phyloP scores from a whole-genome alignment of 73 alveolate species.

The Paramecium biaurelia region DNA sequence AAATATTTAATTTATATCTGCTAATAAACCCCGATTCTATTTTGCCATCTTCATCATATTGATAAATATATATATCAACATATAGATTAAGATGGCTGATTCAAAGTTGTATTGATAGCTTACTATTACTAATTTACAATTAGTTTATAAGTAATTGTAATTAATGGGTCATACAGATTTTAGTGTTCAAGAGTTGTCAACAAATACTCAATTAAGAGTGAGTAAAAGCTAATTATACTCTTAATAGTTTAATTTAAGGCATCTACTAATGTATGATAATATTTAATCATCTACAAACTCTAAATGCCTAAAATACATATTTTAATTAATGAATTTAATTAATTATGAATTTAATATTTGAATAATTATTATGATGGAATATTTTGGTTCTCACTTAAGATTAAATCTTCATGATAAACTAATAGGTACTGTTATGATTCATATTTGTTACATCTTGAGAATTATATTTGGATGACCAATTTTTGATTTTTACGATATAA shows the following conservation, averaged over 20 bases:
- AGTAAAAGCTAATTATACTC: not conserved
- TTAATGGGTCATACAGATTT: not conserved
- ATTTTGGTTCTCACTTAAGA: constrained; percentile 55
- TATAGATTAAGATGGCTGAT: not conserved
- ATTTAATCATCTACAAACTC: not conserved
- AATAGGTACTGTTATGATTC: too few species aligned
- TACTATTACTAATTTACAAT: too few species aligned
- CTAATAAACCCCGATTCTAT: constrained; percentile 23
- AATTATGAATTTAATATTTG: not conserved
- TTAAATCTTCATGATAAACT: constrained; percentile 63
- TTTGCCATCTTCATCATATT: not conserved
- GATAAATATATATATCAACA: not conserved
- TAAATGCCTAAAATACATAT: not conserved
- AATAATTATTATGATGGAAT: not conserved
- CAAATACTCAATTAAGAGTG: constrained; percentile 17
- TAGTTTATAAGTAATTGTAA: too few species aligned
- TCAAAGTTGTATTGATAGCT: not conserved
- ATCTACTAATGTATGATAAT: not conserved
- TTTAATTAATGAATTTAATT: not conserved
- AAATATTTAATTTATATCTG: not conserved
- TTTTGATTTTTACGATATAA: too few species aligned
- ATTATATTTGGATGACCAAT: too few species aligned
- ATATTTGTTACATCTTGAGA: too few species aligned
- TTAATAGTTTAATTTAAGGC: not conserved
- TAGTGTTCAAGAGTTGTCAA: not conserved